Evolutionary conservation across 345 rosid genomes (phyloP).

Genomic region (Gossypium turneri): DNA sequence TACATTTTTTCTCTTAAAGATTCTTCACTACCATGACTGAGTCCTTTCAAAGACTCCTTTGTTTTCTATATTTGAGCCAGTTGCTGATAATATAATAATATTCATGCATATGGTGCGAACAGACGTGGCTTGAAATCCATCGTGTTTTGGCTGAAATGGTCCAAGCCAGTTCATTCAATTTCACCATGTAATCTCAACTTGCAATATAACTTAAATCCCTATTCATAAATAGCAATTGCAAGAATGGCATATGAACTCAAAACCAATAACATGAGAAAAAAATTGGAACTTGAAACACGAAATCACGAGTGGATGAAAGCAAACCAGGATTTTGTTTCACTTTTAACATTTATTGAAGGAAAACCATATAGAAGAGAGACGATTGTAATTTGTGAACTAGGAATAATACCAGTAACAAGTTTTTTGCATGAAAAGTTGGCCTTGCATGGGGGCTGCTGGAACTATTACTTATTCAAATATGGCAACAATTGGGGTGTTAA

Average conservation of each 20-base stretch:
- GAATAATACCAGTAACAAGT: not conserved
- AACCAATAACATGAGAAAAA: too few relatives aligned
- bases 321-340: not conserved
- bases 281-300: too few relatives aligned
- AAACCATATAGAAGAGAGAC: not conserved
- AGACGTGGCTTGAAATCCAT: too few relatives aligned
- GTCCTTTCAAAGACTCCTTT: not conserved
- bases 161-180: too few relatives aligned
- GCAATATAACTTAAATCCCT: too few relatives aligned
- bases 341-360: not conserved
- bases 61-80: not conserved
- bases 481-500: slow-evolving; percentile 22
- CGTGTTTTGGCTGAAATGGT: too few relatives aligned
- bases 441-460: not conserved
- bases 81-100: not conserved
- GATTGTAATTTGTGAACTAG: not conserved
- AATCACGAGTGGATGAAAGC: too few relatives aligned
- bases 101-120: not conserved
- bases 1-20: too few relatives aligned
- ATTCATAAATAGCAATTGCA: too few relatives aligned
- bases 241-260: too few relatives aligned
- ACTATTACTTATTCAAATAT: not conserved
- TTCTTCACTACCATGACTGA: too few relatives aligned
- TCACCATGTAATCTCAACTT: too few relatives aligned
- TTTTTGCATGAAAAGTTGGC: not conserved